These are phyloP conservation scores for Xeromyces bisporus DNA, from an alignment of 495 filamentous ascomycete genomes.

Conservation along the genomic window DNA sequence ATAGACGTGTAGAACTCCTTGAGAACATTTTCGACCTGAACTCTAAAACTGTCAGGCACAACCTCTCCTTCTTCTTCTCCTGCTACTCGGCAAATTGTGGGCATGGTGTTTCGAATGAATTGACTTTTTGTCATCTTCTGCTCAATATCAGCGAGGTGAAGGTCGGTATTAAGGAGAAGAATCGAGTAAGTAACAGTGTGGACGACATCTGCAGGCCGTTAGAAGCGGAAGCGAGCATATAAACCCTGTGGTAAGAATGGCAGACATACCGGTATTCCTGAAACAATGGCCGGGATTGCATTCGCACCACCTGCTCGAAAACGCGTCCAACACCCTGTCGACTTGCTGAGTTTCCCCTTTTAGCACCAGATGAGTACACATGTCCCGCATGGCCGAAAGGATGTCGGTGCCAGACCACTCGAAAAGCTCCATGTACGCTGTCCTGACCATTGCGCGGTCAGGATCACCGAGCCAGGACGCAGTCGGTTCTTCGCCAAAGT, in stretches of 20 bases:
- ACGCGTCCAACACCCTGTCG: conserved; percentile 78
- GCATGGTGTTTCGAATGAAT: conserved; percentile 93
- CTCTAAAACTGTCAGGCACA: conserved; percentile 48
- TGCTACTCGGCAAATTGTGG: conserved; percentile 64
- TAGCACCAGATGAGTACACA: conserved; percentile 71
- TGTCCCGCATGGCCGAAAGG: conserved; percentile 54
- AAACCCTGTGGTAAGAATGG: background rate
- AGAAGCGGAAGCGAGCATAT: conserved; percentile 2
- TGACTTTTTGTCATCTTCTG: conserved; percentile 88
- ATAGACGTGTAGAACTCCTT: conserved; percentile 89
- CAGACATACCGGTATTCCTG: conserved; percentile 57
- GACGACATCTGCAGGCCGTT: conserved; percentile 53
- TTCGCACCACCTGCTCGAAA: conserved; percentile 78
- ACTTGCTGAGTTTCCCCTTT: conserved; percentile 94
- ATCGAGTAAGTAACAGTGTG: conserved; percentile 96
- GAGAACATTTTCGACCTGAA: conserved; percentile 66
- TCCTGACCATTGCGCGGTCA: conserved; percentile 46
- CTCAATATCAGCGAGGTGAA: conserved; percentile 87
- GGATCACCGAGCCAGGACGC: conserved; percentile 77
- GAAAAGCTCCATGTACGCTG: conserved; percentile 84
- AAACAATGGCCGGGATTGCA: conserved; percentile 94
- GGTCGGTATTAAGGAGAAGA: conserved; percentile 86
- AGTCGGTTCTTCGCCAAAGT: conserved; percentile 57
- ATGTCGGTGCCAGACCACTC: conserved; percentile 75
- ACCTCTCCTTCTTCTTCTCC: conserved; percentile 57